phyloP scores from a whole-genome alignment of 345 rosid genomes.

The Raphanus raphanistrum region DNA sequence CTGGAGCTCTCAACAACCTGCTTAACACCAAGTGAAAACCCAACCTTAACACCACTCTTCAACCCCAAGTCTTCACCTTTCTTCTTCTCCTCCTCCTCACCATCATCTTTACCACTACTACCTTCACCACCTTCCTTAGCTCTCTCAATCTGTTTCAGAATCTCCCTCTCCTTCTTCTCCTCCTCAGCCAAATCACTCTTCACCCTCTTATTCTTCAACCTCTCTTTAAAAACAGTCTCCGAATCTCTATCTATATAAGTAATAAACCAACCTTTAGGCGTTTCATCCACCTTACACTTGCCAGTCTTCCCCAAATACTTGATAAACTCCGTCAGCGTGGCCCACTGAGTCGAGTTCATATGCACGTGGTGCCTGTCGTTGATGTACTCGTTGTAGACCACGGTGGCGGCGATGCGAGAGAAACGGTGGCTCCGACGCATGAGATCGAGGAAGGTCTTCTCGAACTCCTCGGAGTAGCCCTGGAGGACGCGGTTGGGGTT shows the following conservation, averaged over 20 bases:
- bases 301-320: slow-evolving; percentile 79
- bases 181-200: slow-evolving; percentile 81
- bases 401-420: slow-evolving; percentile 93
- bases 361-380: slow-evolving; percentile 87
- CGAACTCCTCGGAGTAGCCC: slow-evolving; percentile 92
- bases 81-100: not conserved
- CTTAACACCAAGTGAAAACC: slow-evolving; percentile 58
- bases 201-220: slow-evolving; percentile 76
- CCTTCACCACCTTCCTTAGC: slow-evolving; percentile 42
- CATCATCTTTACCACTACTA: slow-evolving; percentile 18
- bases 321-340: slow-evolving; percentile 83
- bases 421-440: slow-evolving; percentile 87
- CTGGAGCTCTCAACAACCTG: slow-evolving; percentile 33
- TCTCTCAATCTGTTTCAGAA: slow-evolving; percentile 77
- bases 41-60: slow-evolving; percentile 67
- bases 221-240: slow-evolving; percentile 82
- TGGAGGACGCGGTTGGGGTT: slow-evolving; percentile 71
- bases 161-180: slow-evolving; percentile 89
- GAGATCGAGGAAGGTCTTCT: slow-evolving; percentile 63
- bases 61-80: slow-evolving; percentile 47
- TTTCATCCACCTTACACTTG: slow-evolving; percentile 92
- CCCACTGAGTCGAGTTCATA: slow-evolving; percentile 94
- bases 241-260: slow-evolving; percentile 87
- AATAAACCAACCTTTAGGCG: slow-evolving; percentile 97
- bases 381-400: slow-evolving; percentile 89